These are phyloP conservation scores for Pholiota microspora DNA, from an alignment of 768 basidiomycete genomes.

Conservation along the genomic window DNA sequence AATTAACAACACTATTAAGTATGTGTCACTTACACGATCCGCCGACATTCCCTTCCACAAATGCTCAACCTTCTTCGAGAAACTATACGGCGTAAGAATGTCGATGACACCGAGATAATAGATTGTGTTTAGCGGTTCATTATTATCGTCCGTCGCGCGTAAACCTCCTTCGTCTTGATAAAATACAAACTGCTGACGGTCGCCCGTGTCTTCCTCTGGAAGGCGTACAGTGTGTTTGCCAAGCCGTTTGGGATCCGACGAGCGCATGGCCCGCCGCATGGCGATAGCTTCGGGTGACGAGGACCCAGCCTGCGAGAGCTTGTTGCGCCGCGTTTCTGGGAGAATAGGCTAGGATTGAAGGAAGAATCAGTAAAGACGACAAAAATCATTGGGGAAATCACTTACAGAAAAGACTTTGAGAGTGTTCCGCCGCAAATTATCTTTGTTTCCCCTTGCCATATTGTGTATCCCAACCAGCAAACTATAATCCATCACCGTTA, in stretches of 20 bases:
- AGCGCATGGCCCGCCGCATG: slow-evolving; percentile 81
- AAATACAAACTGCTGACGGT: slow-evolving; percentile 80
- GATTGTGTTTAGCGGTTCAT: slow-evolving; percentile 70
- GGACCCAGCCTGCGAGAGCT: slow-evolving; percentile 52
- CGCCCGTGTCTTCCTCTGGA: slow-evolving; percentile 63
- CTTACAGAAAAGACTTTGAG: slow-evolving; percentile 80
- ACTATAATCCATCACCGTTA: slow-evolving; percentile 96
- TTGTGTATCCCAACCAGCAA: slow-evolving; percentile 93
- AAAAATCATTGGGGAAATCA: background rate
- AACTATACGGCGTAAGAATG: slow-evolving; percentile 87
- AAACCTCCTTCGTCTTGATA: slow-evolving; percentile 97
- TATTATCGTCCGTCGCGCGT: slow-evolving; percentile 84
- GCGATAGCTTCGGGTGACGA: slow-evolving; percentile 75
- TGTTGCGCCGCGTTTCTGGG: slow-evolving; percentile 56
- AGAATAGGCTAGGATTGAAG: slow-evolving; percentile 58
- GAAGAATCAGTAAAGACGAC: slow-evolving; percentile 3
- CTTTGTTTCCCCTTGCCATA: slow-evolving; percentile 85
- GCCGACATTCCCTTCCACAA: slow-evolving; percentile 86
- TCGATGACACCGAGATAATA: slow-evolving; percentile 98
- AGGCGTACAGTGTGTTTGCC: slow-evolving; percentile 46
- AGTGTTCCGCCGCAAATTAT: slow-evolving; percentile 88
- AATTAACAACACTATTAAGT: too few relatives aligned
- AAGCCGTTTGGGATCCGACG: slow-evolving; percentile 75
- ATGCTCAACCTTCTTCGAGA: slow-evolving; percentile 79
- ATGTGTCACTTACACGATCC: slow-evolving; percentile 82